These are phyloP conservation scores for Casuarina equisetifolia DNA, from an alignment of 306 rosid species.

Conservation along the genomic window DNA sequence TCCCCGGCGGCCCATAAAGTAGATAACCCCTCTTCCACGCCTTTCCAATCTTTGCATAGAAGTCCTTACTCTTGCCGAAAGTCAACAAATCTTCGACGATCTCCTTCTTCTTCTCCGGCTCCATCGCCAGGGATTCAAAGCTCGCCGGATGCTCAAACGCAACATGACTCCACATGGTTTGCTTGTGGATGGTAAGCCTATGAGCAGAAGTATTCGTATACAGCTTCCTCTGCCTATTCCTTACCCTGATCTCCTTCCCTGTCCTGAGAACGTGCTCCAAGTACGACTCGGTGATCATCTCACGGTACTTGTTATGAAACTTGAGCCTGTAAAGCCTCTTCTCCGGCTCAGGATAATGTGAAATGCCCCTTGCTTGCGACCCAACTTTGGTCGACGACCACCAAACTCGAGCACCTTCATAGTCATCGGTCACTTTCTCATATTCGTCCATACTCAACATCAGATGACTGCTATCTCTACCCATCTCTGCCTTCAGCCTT, in stretches of 20 bases:
- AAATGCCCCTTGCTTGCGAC: slow-evolving; percentile 34
- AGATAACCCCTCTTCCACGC: slow-evolving; percentile 87
- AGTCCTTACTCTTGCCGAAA: slow-evolving; percentile 71
- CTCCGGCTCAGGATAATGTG: slow-evolving; percentile 60
- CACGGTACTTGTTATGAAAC: slow-evolving; percentile 64
- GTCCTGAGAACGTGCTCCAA: slow-evolving; percentile 66
- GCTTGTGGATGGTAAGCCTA: slow-evolving; percentile 65
- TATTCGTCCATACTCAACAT: slow-evolving; percentile 74
- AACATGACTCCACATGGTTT: slow-evolving; percentile 86
- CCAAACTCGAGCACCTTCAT: slow-evolving; percentile 49
- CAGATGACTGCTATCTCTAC: slow-evolving; percentile 51
- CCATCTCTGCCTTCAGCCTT: slow-evolving; percentile 83
- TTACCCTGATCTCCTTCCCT: slow-evolving; percentile 66
- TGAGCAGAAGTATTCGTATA: slow-evolving; percentile 71
- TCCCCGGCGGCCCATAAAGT: slow-evolving; percentile 76
- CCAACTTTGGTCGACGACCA: slow-evolving; percentile 56
- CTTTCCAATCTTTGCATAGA: slow-evolving; percentile 75
- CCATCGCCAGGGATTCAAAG: slow-evolving; percentile 77
- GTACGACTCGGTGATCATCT: slow-evolving; percentile 44
- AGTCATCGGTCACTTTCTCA: slow-evolving; percentile 67
- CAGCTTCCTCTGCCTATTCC: slow-evolving; percentile 78
- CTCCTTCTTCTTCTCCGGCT: slow-evolving; percentile 60
- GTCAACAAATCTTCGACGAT: slow-evolving; percentile 75
- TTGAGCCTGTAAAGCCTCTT: slow-evolving; percentile 56
- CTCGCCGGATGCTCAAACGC: slow-evolving; percentile 89